Conservation (phyloP, 2,329 filamentous ascomycete species). For the Epicoccum nigrum region DNA sequence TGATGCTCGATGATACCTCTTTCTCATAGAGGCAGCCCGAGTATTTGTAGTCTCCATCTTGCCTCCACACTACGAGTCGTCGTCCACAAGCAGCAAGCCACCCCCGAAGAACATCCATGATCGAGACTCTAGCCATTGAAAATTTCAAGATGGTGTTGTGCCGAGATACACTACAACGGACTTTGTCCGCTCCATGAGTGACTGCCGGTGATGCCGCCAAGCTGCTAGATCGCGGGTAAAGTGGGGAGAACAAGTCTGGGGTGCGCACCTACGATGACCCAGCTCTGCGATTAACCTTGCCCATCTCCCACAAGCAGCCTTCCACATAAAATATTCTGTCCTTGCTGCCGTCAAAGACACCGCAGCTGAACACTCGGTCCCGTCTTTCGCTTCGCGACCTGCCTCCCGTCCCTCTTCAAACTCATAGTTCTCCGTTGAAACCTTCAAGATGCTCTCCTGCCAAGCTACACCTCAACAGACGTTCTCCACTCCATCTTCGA, state of each 20-base stretch:
- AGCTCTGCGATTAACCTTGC: no score
- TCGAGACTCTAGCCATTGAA: background rate
- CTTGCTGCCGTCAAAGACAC: no score
- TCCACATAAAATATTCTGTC: no score
- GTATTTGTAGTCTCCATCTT: constrained; percentile 9
- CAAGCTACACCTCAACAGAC: background rate
- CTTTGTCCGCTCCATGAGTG: background rate
- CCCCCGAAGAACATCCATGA: constrained; percentile 4
- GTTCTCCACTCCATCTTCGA: background rate
- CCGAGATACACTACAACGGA: background rate
- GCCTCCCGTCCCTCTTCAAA: no score
- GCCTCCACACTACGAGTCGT: background rate
- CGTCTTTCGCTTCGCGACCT: no score
- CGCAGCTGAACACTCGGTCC: no score
- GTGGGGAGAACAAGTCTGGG: constrained; percentile 11
- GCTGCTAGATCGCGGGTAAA: constrained; percentile 9
- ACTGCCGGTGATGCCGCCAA: constrained; percentile 16
- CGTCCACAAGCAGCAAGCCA: constrained; percentile 4
- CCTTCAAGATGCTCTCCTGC: background rate
- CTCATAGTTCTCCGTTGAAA: no score
- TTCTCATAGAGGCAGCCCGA: background rate
- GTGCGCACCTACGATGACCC: no score
- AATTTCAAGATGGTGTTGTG: background rate
- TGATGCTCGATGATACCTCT: background rate
- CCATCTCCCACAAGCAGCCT: no score